Base-by-base conservation (phyloP, 768 basidiomycete species). In the Russula sp. region DNA sequence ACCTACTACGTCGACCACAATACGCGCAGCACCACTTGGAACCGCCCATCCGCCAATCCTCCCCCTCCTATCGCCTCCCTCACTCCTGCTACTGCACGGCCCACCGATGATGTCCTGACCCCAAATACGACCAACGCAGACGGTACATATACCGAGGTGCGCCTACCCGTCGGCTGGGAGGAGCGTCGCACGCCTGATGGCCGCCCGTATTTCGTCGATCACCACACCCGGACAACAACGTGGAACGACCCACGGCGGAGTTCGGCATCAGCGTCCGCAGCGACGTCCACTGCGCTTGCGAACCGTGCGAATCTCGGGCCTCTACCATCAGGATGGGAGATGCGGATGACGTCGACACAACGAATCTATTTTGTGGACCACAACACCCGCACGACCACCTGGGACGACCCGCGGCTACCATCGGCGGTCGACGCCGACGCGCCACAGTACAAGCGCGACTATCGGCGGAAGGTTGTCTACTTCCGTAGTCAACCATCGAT, bases 361-460 rank as follows among this genome's bases (percentile, higher is more conserved):
- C 81, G 92, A 39, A 87, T 95, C 18, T 96, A 96, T 75, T 96
- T 94, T 68, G 93, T 95, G 14, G 94, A 95, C 72, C 94, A 96
- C 75, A 94, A 88, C 66, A 89, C 87, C 44, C 82, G 88, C 57
- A 92, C 92, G 18, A 95, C 94, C 16, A 84, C 90, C 6, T 95
- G 93, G 94, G 94, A 95, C 71, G 94, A 96, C 73, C 94, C 93
- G 20, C 84, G 94, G 55, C 74, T 94, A 57, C 93, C 94, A 0
- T 86, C 84, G 1, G 83, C 86, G 64, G 77, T 94, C 53, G 91
- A 94, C 70, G 86, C 89, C 67, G 91, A 86, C 74, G 91, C 91
- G 3, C 94, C 93, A n/a, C 92, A 95, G 75, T 95, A 94, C 76
- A 94, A 95, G 75, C 87, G 91, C 65, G 93, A 96, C 75, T 96